Evolutionary conservation across 345 rosid genomes (phyloP).

Genomic region (Limnanthes douglasii): DNA sequence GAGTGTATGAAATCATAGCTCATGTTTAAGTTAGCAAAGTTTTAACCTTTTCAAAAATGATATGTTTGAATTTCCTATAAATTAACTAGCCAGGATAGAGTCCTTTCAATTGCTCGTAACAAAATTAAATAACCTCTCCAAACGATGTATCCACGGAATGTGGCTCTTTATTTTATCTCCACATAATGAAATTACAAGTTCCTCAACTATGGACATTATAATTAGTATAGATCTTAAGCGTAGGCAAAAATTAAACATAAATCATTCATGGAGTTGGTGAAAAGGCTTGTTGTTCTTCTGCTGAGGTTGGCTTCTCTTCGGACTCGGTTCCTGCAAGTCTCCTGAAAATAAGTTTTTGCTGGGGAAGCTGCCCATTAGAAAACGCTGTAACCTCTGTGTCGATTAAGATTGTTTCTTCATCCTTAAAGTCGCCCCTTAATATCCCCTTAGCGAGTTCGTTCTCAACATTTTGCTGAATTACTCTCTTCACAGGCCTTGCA

Average conservation of each 20-base stretch:
- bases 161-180: too few species aligned
- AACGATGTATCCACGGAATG: too few species aligned
- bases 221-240: neutral
- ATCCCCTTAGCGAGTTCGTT: conserved; percentile 97
- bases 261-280: conserved; percentile 14
- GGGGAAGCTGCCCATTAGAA: conserved; percentile 70
- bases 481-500: conserved; percentile 93
- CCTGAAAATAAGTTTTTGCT: conserved; percentile 65
- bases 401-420: conserved; percentile 46
- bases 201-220: neutral
- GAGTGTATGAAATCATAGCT: too few species aligned
- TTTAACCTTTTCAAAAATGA: too few species aligned
- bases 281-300: conserved; percentile 23
- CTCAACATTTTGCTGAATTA: conserved; percentile 88
- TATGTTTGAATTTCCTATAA: too few species aligned
- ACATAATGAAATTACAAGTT: too few species aligned
- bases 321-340: conserved; percentile 25
- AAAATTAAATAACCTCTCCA: too few species aligned
- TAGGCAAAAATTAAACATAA: neutral
- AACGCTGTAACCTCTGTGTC: conserved; percentile 70
- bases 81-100: too few species aligned
- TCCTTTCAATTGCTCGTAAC: too few species aligned
- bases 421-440: conserved; percentile 79
- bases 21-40: too few species aligned
- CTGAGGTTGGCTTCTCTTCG: conserved; percentile 11